Conservation (phyloP, 345 rosid genomes). For the Pistacia vera region DNA sequence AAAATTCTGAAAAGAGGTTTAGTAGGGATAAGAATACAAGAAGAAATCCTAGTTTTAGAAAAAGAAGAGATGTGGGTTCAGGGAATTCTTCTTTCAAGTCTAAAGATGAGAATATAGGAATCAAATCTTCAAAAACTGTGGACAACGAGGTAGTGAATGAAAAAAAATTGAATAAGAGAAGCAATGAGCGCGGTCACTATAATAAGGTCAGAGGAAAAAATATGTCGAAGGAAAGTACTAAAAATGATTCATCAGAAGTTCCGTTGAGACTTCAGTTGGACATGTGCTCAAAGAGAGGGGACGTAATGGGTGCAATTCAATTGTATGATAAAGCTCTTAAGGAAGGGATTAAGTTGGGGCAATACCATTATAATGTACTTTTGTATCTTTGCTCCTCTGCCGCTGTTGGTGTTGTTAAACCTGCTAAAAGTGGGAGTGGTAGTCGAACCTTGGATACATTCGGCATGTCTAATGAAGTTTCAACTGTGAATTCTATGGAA, state of each 20-base stretch:
- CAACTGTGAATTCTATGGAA: slow-evolving; percentile 6
- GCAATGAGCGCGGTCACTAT: slow-evolving; percentile 13
- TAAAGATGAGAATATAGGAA: slow-evolving; percentile 15
- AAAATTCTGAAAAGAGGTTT: slow-evolving; percentile 24
- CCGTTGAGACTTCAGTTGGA: slow-evolving; percentile 43
- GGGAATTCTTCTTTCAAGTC: slow-evolving; percentile 23
- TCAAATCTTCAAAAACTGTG: slow-evolving; percentile 3
- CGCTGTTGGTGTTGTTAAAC: slow-evolving; percentile 61
- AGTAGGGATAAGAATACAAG: slow-evolving; percentile 13
- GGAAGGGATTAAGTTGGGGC: slow-evolving; percentile 45
- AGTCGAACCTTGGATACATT: slow-evolving; percentile 30
- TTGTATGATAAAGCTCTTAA: slow-evolving; percentile 50
- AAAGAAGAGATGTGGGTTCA: slow-evolving; percentile 24
- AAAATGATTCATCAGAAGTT: slow-evolving; percentile 29
- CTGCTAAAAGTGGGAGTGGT: slow-evolving; percentile 61
- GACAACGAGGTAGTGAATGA: slow-evolving; percentile 6
- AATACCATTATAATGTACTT: slow-evolving; percentile 56
- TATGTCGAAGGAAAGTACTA: slow-evolving; percentile 27
- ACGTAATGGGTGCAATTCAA: slow-evolving; percentile 52
- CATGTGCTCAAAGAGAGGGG: slow-evolving; percentile 65
- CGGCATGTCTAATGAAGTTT: slow-evolving; percentile 22
- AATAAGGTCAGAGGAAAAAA: slow-evolving; percentile 21
- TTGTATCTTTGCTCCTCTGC: slow-evolving; percentile 75
- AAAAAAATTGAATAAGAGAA: slow-evolving; percentile 8
- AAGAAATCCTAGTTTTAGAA: slow-evolving; percentile 17